Evolutionary conservation across 805 yeast genomes (phyloP), one percentile per base, ranked within the genome.

Genomic region (Saccharomycopsis fibuligera): DNA sequence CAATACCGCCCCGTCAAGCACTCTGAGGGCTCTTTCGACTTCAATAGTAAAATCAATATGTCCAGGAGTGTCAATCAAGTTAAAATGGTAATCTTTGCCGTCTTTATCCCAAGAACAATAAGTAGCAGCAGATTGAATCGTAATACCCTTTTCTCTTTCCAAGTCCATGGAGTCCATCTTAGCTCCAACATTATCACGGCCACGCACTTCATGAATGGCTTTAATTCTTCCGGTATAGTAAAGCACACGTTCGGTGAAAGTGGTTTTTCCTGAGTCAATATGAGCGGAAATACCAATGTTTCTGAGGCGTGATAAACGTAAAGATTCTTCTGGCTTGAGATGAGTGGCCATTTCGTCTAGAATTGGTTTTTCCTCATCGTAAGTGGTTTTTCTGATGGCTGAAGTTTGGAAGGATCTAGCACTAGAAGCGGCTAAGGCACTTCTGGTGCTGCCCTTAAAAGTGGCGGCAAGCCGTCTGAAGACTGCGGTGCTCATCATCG

Each of bases 151-250:
- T 68, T 93, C 99, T 65, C 99, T 81, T 69, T 93, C 99, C 57
- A 93, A 75, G 59, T 93, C 99, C 99, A 93, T 93, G 53, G 90
- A 91, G 68, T 93, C 99, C 99, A 93, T 93, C 70, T 90, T 93
- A 49, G 99, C 99, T 53, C 99, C 99, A 50, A 93, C 98, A 57
- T 89, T 83, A 65, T 93, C 99, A 61, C 93, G 80, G 42, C 99
- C 99, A 65, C 99, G 77, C 41, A 86, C 97, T 68, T 90, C 98
- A 62, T 90, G 98, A 60, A 90, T 91, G 25, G 96, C 95, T 63
- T 90, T 87, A 66, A 93, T 93, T 63, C 99, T 79, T 52, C 99
- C 99, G 2, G 99, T 93, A 65, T 93, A 93, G 69, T 78, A 93
- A 59, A 93, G 69, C 29, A 93, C 99, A 65, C 99, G 85, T 69